phyloP scores from a whole-genome alignment of 441 rosid genomes.

The Aquilaria agallochum region DNA sequence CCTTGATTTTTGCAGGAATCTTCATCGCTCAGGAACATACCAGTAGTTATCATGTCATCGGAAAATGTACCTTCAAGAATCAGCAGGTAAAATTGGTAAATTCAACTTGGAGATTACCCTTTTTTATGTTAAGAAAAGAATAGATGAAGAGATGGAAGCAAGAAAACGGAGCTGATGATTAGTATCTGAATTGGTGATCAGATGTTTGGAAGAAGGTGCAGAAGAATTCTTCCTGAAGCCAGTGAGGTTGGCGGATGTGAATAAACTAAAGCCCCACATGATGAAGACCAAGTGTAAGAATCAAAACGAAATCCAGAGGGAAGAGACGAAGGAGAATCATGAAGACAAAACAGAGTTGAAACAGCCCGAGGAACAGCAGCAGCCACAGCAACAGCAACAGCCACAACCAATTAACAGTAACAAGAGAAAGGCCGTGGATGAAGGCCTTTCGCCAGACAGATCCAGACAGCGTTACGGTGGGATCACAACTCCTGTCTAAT shows the following conservation, averaged over 20 bases:
- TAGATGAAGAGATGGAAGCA: neutral
- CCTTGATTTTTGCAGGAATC: conserved; percentile 43
- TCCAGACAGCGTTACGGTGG: conserved; percentile 54
- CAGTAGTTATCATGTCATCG: conserved; percentile 70
- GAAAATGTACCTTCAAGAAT: conserved; percentile 68
- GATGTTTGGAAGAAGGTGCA: conserved; percentile 73
- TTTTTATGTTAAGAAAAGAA: neutral
- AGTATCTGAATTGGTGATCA: conserved; percentile 9
- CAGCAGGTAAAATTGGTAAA: conserved; percentile 32
- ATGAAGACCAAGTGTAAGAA: conserved; percentile 48
- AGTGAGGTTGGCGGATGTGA: conserved; percentile 46
- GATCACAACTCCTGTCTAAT: conserved; percentile 48
- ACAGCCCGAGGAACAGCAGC: conserved; percentile 7
- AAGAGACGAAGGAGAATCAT: conserved; percentile 26
- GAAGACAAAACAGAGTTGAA: conserved; percentile 19
- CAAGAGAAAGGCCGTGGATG: conserved; percentile 73
- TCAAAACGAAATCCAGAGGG: conserved; percentile 24
- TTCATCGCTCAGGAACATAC: conserved; percentile 48
- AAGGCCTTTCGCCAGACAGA: conserved; percentile 55
- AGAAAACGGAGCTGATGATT: conserved; percentile 9
- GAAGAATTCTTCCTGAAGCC: conserved; percentile 69
- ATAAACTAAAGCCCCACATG: conserved; percentile 47
- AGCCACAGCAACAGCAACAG: conserved; percentile 10
- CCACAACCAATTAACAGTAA: conserved; percentile 23
- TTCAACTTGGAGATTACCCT: no score